Base-by-base conservation (phyloP, 148 eudicot genomes). In the Beta vulgaris region DNA sequence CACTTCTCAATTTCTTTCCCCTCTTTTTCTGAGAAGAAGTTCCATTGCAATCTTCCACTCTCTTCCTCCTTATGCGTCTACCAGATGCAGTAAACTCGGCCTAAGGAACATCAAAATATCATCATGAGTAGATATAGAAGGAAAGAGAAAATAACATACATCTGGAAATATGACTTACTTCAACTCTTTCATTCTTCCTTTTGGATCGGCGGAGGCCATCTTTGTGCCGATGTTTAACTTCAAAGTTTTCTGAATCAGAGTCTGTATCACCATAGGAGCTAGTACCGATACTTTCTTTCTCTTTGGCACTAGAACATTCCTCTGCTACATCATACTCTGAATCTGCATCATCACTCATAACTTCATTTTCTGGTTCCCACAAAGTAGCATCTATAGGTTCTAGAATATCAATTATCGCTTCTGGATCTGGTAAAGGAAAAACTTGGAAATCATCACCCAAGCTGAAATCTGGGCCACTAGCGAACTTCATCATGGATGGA, bases 301-400 rank as follows among this genome's bases (percentile, higher is more conserved):
- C 92, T 76, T 81, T 89, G 54, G 78, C 97, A 77, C 92, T 84
- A 69, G 82, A 84, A 82, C 60, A 68, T 68, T 90, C 98, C 66
- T 90, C 96, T 28, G 87, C 82, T 68, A 81, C 82, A 76, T 90
- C 85, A 70, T 89, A 95, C 62, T 95, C 99, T 12, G 99, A 92
- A 77, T 92, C 99, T 44, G 91, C 82, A 70, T 87, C 93, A 80
- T 95, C 92, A 78, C 77, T 80, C 70, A 88, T 73, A 40, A 72
- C 88, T 82, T 92, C 97, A 85, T 81, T 87, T 72, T 92, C 99
- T 6, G 89, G 93, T 78, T 95, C 99, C 91, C 89, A 92, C 37
- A 70, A 80, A 73, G 86, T 75, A 62, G 90, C 84, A 85, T 95
- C 99, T 66, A 89, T 31, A 66, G 81, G 85, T 75, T 92, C 99